Base-by-base conservation (phyloP, 805 yeast genomes). In the Ogataea polymorpha region DNA sequence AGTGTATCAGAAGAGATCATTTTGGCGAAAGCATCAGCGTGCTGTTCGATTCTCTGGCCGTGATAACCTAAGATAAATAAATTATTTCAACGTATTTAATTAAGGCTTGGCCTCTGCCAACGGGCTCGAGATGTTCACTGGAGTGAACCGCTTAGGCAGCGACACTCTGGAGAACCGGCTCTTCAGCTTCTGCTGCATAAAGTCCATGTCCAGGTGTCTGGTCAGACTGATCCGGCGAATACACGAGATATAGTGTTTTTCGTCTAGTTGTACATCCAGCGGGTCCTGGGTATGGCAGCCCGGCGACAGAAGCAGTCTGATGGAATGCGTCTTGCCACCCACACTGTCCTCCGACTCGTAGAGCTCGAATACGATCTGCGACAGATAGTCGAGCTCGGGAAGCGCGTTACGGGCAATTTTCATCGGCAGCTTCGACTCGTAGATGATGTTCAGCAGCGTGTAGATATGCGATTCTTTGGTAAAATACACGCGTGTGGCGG, bases 261-360 rank as follows among this genome's bases (percentile, higher is more conserved):
- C 91, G 65, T 93, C 99, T 34, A 93, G 72, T 63, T 91, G 96
- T 33, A 95, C 96, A 65, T 93, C 99, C 49, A 93, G 72, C 20
- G 99, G 99, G 63, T 91, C 96, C 56, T 89, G 96, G 0, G 98
- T 90, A 65, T 93, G 97, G 64, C 99, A 93, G 15, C 99, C 99
- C 1, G 99, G 98, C 5, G 96, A 86, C 53, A 93, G 72, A n/a
- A 91, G 83, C 46, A 93, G 73, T 56, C 98, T 75, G 41, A 93
- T 84, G 5, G 96, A 84, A 61, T 91, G 96, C 55, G 86, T 83
- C 63, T 87, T 86, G 39, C 79, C 80, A 7, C 83, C 82, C 8
- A 75, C 70, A 26, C 74, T 68, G 25, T 77, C 73, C 49, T 86
- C 93, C 23, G 79, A 80, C 62, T 93, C 98, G 62, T 89, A 93